phyloP scores from a whole-genome alignment of 495 filamentous ascomycete species.

The Penicillium salamii region DNA sequence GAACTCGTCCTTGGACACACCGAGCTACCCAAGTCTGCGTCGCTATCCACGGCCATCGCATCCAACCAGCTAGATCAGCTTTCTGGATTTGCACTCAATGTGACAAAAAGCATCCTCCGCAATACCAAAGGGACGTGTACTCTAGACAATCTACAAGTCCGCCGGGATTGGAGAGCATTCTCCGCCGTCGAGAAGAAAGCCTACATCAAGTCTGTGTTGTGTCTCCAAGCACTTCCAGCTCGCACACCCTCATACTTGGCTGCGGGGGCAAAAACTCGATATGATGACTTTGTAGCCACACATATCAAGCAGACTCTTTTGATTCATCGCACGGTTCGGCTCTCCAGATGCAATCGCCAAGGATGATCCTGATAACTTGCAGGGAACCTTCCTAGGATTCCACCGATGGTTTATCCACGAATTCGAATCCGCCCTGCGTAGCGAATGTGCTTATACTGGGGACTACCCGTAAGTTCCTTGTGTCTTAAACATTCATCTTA shows the following conservation, averaged over 20 bases:
- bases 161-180: slow-evolving; percentile 43
- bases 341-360: background rate
- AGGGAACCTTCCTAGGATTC: slow-evolving; percentile 63
- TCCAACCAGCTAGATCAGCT: background rate
- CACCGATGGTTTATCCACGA: slow-evolving; percentile 62
- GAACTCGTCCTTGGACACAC: background rate
- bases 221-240: slow-evolving; percentile 50
- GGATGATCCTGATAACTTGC: slow-evolving; percentile 1
- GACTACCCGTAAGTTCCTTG: slow-evolving; percentile 18
- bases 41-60: background rate
- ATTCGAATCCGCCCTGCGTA: slow-evolving; percentile 62
- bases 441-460: slow-evolving; percentile 67
- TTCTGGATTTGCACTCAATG: background rate
- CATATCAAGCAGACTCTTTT: slow-evolving; percentile 60
- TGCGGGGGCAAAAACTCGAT: slow-evolving; percentile 52
- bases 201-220: slow-evolving; percentile 63
- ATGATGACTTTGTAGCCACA: slow-evolving; percentile 65
- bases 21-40: background rate
- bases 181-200: slow-evolving; percentile 40
- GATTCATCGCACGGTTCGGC: slow-evolving; percentile 54
- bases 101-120: background rate
- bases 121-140: slow-evolving; percentile 44
- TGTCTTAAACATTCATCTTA: background rate
- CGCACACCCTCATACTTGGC: slow-evolving; percentile 36
- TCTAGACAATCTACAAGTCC: slow-evolving; percentile 43